These are phyloP conservation scores for Mariannaea sp. DNA, from an alignment of 2,329 filamentous ascomycete genomes.

Conservation along the genomic window DNA sequence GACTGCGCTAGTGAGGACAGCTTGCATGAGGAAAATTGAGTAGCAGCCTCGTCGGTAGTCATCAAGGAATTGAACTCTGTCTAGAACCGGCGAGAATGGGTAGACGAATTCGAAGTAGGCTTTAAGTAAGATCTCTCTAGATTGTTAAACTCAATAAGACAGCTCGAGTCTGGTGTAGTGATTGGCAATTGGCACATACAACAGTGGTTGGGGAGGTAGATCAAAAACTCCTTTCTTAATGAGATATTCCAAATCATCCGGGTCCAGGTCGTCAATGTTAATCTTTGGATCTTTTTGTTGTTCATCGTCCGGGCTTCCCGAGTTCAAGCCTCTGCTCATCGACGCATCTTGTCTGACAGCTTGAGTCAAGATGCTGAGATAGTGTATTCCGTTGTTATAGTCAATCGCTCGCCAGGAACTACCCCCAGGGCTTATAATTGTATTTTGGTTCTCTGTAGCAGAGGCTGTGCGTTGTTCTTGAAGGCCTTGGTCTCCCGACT, in stretches of 20 bases:
- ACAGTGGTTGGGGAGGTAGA: conserved; percentile 2
- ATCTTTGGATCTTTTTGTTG: not conserved
- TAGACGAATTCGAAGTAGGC: conserved; percentile 11
- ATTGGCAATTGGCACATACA: not conserved
- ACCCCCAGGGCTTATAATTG: not conserved
- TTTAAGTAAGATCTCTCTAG: not conserved
- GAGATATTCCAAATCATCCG: conserved; percentile 8
- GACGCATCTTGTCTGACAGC: conserved; percentile 1
- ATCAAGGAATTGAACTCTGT: conserved; percentile 3
- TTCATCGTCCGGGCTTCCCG: not conserved
- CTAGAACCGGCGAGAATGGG: conserved; percentile 6
- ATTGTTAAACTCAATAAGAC: too few species aligned
- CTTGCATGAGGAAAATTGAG: conserved; percentile 9
- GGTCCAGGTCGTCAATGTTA: conserved; percentile 2
- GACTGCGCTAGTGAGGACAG: conserved; percentile 7
- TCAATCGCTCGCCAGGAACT: conserved; percentile 3
- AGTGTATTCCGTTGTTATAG: conserved; percentile 14
- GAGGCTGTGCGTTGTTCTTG: not conserved
- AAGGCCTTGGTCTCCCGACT: not conserved
- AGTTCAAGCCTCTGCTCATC: not conserved
- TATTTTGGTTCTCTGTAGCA: not conserved
- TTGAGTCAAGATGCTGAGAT: conserved; percentile 8
- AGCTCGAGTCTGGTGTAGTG: too few species aligned
- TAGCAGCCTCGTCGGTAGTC: not conserved
- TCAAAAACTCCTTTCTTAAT: conserved; percentile 7